These are phyloP conservation scores for Melampsora americana DNA, from an alignment of 1,284 basidiomycete species.

Conservation along the genomic window DNA sequence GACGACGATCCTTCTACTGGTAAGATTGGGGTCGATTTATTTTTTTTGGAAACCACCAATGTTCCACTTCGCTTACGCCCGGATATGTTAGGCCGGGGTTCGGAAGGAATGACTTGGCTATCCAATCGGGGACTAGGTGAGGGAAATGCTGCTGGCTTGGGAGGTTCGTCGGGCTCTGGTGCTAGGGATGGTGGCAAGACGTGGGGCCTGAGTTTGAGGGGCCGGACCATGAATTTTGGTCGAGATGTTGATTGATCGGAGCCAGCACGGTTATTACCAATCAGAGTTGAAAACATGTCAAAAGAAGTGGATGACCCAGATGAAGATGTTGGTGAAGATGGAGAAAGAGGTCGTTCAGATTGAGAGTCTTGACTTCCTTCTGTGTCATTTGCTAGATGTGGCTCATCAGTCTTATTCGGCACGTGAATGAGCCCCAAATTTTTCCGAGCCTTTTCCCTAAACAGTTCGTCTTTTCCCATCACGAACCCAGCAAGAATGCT, in stretches of 20 bases:
- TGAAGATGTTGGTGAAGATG: slow-evolving; percentile 12
- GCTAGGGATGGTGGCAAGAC: not conserved
- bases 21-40: not conserved
- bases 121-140: slow-evolving; percentile 17
- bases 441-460: slow-evolving; percentile 8
- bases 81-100: not conserved
- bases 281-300: slow-evolving; percentile 4
- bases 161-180: not conserved
- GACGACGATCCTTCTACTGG: slow-evolving; percentile 9
- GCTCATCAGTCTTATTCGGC: not conserved
- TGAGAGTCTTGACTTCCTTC: slow-evolving; percentile 6
- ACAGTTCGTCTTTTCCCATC: slow-evolving; percentile 52
- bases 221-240: not conserved
- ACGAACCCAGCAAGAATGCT: slow-evolving; percentile 50
- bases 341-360: not conserved
- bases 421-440: slow-evolving; percentile 10
- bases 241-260: not conserved
- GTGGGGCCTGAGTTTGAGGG: slow-evolving; percentile 11
- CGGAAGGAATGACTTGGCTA: not conserved
- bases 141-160: not conserved
- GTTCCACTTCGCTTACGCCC: slow-evolving; percentile 32
- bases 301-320: slow-evolving; percentile 9
- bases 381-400: not conserved
- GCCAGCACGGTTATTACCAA: not conserved
- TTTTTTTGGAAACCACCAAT: slow-evolving; percentile 25